Percentiles rank a stretch among this genome's conserved stretches.
Conservation (phyloP, 176 grass and related monocot species). For the Rhynchospora pubera region DNA sequence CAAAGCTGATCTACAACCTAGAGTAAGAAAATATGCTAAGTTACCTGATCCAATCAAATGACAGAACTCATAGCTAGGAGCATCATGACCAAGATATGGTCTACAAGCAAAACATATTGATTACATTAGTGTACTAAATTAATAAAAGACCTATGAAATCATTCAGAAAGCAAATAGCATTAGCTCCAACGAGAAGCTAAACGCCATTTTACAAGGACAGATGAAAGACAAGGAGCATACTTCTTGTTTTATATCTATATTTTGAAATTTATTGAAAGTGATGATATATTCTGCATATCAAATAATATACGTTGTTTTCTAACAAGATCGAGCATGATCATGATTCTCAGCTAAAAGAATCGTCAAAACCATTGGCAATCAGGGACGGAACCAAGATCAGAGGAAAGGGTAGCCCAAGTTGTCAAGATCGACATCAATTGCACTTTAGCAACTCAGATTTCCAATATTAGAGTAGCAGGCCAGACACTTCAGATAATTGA, state of each 20-base stretch:
- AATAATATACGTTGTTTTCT: not conserved
- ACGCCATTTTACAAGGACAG: not conserved
- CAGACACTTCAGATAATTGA: no score
- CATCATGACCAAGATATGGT: conserved; percentile 11
- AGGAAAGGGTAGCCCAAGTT: no score
- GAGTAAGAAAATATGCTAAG: not conserved
- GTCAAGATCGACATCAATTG: no score
- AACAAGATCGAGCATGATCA: not conserved
- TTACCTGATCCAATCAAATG: not conserved
- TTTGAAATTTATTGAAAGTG: not conserved
- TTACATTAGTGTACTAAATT: not conserved
- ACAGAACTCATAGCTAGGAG: not conserved
- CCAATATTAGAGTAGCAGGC: no score
- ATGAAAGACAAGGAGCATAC: not conserved
- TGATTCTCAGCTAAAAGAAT: not conserved
- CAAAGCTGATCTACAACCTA: not conserved
- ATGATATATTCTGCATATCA: not conserved
- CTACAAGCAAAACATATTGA: not conserved
- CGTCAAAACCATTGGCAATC: no score
- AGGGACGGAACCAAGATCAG: no score
- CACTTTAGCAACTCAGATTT: no score
- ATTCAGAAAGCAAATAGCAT: not conserved
- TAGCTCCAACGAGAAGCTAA: not conserved
- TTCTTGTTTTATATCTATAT: not conserved
- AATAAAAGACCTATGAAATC: not conserved